These are phyloP conservation scores for Kuraishia borneana DNA, from an alignment of 805 yeast species.

Conservation along the genomic window DNA sequence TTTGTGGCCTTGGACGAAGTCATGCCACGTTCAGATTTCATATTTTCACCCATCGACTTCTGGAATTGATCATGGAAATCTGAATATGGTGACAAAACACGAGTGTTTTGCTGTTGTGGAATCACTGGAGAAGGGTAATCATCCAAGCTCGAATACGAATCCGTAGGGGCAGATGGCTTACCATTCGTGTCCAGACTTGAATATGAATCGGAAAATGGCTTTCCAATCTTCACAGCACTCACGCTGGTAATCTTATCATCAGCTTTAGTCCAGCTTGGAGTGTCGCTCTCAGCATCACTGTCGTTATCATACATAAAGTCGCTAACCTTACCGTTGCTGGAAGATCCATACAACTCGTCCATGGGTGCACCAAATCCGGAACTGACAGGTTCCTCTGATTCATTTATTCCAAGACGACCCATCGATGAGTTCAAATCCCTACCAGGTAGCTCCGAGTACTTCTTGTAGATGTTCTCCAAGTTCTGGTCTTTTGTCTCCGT, in stretches of 20 bases:
- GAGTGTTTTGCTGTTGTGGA: neutral
- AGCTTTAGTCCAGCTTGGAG: neutral
- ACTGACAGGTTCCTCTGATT: too few species aligned
- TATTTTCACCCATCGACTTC: slow-evolving; percentile 11
- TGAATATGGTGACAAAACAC: slow-evolving; percentile 21
- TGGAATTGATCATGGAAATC: slow-evolving; percentile 20
- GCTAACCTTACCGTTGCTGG: neutral
- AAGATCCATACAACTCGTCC: neutral
- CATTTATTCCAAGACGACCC: neutral
- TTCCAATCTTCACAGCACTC: neutral
- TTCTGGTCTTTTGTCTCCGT: neutral
- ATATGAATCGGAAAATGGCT: too few species aligned
- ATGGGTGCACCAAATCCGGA: neutral
- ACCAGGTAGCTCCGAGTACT: slow-evolving; percentile 8
- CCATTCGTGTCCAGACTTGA: neutral
- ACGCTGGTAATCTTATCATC: neutral
- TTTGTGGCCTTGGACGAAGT: neutral
- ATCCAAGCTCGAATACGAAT: neutral
- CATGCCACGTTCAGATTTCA: neutral
- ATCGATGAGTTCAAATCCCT: neutral
- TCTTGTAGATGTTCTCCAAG: slow-evolving; percentile 19
- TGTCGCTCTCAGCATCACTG: neutral
- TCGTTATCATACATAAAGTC: slow-evolving; percentile 1
- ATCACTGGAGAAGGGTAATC: neutral
- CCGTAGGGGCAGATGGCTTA: neutral